Base-by-base conservation (phyloP, 805 yeast species). In the Candida patagonica region DNA sequence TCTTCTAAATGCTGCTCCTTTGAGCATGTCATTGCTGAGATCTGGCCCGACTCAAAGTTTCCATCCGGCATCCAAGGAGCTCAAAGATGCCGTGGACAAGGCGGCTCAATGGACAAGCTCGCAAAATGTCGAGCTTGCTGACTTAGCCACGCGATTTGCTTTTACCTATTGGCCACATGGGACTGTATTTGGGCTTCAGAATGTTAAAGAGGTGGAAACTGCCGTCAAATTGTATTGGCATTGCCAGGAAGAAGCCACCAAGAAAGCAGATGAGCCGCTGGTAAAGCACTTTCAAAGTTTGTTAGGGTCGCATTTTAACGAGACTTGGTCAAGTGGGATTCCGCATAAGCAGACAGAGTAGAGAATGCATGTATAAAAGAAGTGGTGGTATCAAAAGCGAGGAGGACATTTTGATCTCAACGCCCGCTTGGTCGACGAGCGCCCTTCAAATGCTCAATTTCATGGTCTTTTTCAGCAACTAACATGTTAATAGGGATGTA, bases 1-100 rank as follows among this genome's bases (percentile, higher is more conserved):
- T 45, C 58, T 88, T n/a, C 60, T 78, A 55, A 85, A 83, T 56
- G 96, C 89, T 2, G 82, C 95, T 1, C 87, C 92, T 27, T 65
- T 89, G 44, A 76, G 88, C 41, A 88, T 88, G 97, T 83, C 95
- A 3, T 59, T 88, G 42, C 65, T 88, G 42, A 70, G 94, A 43
- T 71, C 80, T 0, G 77, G 69, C 19, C 64, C 68, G 25, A 80
- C 95, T 0, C 80, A 73, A 47, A 53, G 67, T 1, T 89, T 87
- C 69, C 96, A 88, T 53, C 96, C 96, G 0, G 92, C 85, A 3
- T 62, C 78, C 0, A 50, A 58, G 12, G 71, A 57, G n/a, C 63
- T 88, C 45, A 76, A 71, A 46, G 61, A 63, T 1, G 51, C 58
- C 30, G 70, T 72, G 10, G 52, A 55, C 23, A 46, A 54, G 34